Conservation (phyloP, 495 filamentous ascomycete species). For the Aspergillus conjunctus region DNA sequence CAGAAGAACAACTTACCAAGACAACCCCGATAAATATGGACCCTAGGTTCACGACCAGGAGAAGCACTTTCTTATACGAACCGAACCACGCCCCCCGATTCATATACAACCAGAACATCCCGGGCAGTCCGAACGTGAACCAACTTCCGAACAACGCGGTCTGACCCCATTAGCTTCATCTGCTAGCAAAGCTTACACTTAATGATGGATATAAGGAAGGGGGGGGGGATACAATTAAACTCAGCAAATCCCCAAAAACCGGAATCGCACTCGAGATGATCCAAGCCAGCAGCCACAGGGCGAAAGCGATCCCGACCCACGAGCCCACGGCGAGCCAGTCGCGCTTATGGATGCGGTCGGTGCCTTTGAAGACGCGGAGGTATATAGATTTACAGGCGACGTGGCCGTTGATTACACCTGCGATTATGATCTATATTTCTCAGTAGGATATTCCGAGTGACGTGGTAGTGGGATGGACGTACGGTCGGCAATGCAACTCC, state of each 20-base stretch:
- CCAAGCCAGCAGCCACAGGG: constrained; percentile 66
- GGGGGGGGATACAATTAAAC: constrained; percentile 37
- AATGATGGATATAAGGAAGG: background rate
- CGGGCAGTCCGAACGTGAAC: constrained; percentile 49
- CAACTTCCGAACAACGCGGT: constrained; percentile 23
- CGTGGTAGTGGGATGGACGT: background rate
- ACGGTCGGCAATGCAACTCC: constrained; percentile 73
- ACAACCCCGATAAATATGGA: constrained; percentile 36
- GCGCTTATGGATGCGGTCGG: constrained; percentile 59
- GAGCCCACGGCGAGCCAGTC: constrained; percentile 44
- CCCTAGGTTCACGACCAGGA: constrained; percentile 35
- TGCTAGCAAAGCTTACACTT: too few relatives aligned
- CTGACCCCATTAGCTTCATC: background rate
- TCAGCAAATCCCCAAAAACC: constrained; percentile 67
- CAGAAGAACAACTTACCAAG: constrained; percentile 34
- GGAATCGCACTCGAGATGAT: constrained; percentile 74
- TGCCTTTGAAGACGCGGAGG: constrained; percentile 58
- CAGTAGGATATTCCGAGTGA: background rate
- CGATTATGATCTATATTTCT: constrained; percentile 30
- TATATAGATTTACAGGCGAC: constrained; percentile 65
- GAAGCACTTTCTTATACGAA: constrained; percentile 33
- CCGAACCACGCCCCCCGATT: constrained; percentile 37
- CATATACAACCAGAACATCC: constrained; percentile 49
- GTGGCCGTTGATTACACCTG: constrained; percentile 61
- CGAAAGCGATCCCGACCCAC: constrained; percentile 60